Base-by-base conservation (phyloP, 106 monocot species). In the Chionographis japonica region DNA sequence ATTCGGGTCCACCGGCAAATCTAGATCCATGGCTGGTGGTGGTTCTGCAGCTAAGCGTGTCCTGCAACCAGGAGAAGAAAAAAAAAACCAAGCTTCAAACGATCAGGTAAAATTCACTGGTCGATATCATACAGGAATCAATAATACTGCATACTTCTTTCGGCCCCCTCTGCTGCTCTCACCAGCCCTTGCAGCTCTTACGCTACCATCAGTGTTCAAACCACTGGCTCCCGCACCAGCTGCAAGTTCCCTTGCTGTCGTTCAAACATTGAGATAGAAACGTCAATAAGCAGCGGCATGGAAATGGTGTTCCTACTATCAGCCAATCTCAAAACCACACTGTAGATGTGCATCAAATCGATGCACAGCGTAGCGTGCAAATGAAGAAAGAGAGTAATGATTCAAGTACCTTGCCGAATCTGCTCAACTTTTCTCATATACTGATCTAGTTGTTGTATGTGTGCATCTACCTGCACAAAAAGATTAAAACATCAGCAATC, bases 1-100 rank as follows among this genome's bases (percentile, higher is more conserved):
- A 67, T 98, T 98, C 17, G 98, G 98, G 60, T 98, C 98, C 20
- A 98, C 85, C 10, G 98, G 98, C 67, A 98, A 67, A 52, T 93
- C 98, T 42, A 98, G 67, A 63, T 81, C 87, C 11, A 93, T 79
- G 60, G 64, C 64, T 71, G 87, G 85, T 15, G 62, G 49, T 52
- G 65, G 72, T 46, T 77, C 77, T 16, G 58, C 56, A 4, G 74
- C 79, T 54, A 77, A 63, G 14, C 62, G 70, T 37, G 86, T 56
- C 61, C 95, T 95, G 73, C 17, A 61, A 39, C 35, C 37, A 52
- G 27, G 17, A 60, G 53, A 19, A 9, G 62, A 57, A n/a, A 6
- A 69, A 67, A 40, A 64, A 27, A 58, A 43, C 3, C 19, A 10
- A 54, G 12, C 0, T 17, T 35, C 3, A 19, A 38, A 15, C 2